Conservation (phyloP, 2,329 filamentous ascomycete species). For the Hysterium pulicare region DNA sequence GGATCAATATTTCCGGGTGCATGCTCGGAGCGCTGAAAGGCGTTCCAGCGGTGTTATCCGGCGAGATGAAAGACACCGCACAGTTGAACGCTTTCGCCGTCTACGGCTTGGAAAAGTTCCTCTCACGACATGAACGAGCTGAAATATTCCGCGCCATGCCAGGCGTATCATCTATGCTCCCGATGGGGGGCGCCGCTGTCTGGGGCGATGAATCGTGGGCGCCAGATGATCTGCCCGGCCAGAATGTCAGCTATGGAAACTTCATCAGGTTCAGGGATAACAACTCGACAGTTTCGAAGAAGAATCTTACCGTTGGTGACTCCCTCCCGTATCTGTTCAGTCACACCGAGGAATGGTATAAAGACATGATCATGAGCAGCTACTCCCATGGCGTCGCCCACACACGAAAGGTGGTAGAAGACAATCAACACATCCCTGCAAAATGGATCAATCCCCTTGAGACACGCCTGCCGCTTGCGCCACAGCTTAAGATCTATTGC, state of each 20-base stretch:
- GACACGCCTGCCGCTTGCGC: constrained; percentile 79
- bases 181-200: constrained; percentile 87
- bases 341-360: constrained; percentile 82
- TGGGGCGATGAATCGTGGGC: constrained; percentile 89
- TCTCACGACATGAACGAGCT: constrained; percentile 83
- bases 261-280: constrained; percentile 77
- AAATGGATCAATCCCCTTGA: constrained; percentile 98
- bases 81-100: constrained; percentile 96
- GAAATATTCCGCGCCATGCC: constrained; percentile 97
- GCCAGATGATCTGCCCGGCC: constrained; percentile 76
- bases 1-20: constrained; percentile 98
- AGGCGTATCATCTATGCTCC: constrained; percentile 92
- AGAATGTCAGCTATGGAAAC: constrained; percentile 71
- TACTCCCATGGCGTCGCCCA: constrained; percentile 90
- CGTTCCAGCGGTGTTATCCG: constrained; percentile 83
- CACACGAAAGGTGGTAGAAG: constrained; percentile 74
- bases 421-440: constrained; percentile 46
- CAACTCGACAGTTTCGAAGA: constrained; percentile 47
- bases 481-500: constrained; percentile 90
- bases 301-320: constrained; percentile 78
- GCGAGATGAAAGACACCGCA: constrained; percentile 97
- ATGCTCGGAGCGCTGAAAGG: constrained; percentile 96
- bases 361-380: constrained; percentile 64
- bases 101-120: constrained; percentile 92
- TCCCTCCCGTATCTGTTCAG: constrained; percentile 74